Evolutionary conservation across 169 alveolate species (phyloP), one percentile per base, ranked within the genome.

Genomic region (Plasmodium gaboni): DNA sequence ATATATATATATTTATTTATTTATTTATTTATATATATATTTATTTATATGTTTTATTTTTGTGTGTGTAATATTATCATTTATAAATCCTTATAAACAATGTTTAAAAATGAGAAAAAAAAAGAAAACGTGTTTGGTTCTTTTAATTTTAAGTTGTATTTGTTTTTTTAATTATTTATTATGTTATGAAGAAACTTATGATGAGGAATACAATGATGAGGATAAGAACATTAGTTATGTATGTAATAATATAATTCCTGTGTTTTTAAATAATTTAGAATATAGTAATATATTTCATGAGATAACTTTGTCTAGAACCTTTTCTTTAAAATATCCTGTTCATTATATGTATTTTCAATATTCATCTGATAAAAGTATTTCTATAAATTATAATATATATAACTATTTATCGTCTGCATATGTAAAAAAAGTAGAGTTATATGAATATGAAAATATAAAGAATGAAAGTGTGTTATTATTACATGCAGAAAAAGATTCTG

Each of bases 331-430:
- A 26, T 78, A 65, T 55, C 28, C 48, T 65, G 48, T 48, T 12
- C 64, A 64, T 28, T 78, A 78, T 63, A 19, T 78, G 38, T 78
- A 78, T 38, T 78, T 78, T 44, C 61, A 78, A 64, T 50, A 64
- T 13, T 15, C 63, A 6, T 55, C 22, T 55, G 67, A 78, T 51
- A 10, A 67, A 8, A 38, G 53, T 1, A 38, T 65, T 50, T 78
- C 46, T 65, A 9, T 78, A 50, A 78, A 78, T 65, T 64, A 64
- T 50, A 60, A 74, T 19, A 32, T 32, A 32, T 32, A 32, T 7
- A 32, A 32, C 6, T 55, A n/a, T 55, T 60, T 78, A n/a, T 46
- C 64, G 42, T 64, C 71, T 22, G 19, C 9, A 8, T 17, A 51
- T 53, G 78, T 78, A 13, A 53, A 78, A 12, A 13, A 59, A 12